These are phyloP conservation scores for Nicotiana tomentosiformis DNA, from an alignment of 257 asterid species.

Conservation along the genomic window DNA sequence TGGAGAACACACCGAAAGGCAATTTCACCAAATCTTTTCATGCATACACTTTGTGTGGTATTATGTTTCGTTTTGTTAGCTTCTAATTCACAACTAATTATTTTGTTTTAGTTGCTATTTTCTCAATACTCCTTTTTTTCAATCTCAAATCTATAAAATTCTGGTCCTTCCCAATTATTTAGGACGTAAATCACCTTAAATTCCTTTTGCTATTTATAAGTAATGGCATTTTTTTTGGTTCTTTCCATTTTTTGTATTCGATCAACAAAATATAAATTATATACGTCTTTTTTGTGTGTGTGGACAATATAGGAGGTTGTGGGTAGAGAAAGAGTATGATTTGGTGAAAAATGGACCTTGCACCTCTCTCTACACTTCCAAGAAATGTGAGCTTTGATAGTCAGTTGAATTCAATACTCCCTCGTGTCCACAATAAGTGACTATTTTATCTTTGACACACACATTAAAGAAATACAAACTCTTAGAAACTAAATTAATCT, in stretches of 20 bases:
- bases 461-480: no score
- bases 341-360: background rate
- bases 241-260: background rate
- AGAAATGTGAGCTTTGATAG: background rate
- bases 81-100: background rate
- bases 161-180: background rate
- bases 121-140: background rate
- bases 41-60: background rate
- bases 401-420: no score
- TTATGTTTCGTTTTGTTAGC: background rate
- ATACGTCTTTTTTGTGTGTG: background rate
- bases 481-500: no score
- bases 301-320: background rate
- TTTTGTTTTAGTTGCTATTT: background rate
- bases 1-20: background rate
- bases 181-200: background rate
- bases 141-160: background rate
- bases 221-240: background rate
- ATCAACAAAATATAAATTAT: background rate
- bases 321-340: background rate
- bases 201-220: background rate
- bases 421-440: no score
- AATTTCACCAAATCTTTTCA: background rate
- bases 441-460: no score
- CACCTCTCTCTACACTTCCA: background rate